These are phyloP conservation scores for Cercospora sp. DNA, from an alignment of 2,329 filamentous ascomycete genomes.

Conservation along the genomic window DNA sequence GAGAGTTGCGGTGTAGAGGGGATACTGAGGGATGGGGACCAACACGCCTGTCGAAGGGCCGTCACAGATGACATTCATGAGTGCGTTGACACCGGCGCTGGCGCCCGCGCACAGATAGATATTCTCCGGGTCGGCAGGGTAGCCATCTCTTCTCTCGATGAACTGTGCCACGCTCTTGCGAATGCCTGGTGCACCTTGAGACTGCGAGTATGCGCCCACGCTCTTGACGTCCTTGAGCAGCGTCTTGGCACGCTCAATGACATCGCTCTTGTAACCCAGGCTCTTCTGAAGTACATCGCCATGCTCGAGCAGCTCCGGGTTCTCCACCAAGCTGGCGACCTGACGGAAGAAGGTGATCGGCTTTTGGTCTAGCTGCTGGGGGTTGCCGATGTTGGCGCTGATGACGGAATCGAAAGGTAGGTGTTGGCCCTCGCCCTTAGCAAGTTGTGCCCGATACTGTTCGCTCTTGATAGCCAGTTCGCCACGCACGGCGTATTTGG, in stretches of 20 bases:
- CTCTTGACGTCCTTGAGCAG: slow-evolving; percentile 82
- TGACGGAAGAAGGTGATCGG: slow-evolving; percentile 99
- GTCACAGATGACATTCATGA: slow-evolving; percentile 85
- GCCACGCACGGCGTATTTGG: slow-evolving; percentile 94
- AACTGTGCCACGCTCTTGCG: slow-evolving; percentile 88
- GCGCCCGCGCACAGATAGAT: slow-evolving; percentile 92
- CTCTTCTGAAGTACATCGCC: slow-evolving; percentile 72
- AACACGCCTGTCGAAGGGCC: slow-evolving; percentile 76
- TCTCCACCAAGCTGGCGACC: slow-evolving; percentile 88
- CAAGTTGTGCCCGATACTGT: slow-evolving; percentile 75
- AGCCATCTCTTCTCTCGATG: slow-evolving; percentile 86
- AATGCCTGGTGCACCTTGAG: slow-evolving; percentile 82
- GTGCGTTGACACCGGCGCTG: slow-evolving; percentile 90
- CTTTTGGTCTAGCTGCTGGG: slow-evolving; percentile 98
- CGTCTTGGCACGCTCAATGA: slow-evolving; percentile 77
- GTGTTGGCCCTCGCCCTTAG: slow-evolving; percentile 56
- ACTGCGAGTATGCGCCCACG: slow-evolving; percentile 95
- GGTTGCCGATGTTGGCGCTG: slow-evolving; percentile 98
- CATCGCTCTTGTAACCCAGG: slow-evolving; percentile 87
- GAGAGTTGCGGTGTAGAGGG: slow-evolving; percentile 92
- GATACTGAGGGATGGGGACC: slow-evolving; percentile 96
- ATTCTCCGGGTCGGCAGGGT: slow-evolving; percentile 73
- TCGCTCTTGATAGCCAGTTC: slow-evolving; percentile 94
- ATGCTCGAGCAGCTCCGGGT: slow-evolving; percentile 80
- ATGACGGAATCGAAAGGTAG: slow-evolving; percentile 90